Evolutionary conservation across 768 basidiomycete species (phyloP).

Genomic region (Mycena polygramma): DNA sequence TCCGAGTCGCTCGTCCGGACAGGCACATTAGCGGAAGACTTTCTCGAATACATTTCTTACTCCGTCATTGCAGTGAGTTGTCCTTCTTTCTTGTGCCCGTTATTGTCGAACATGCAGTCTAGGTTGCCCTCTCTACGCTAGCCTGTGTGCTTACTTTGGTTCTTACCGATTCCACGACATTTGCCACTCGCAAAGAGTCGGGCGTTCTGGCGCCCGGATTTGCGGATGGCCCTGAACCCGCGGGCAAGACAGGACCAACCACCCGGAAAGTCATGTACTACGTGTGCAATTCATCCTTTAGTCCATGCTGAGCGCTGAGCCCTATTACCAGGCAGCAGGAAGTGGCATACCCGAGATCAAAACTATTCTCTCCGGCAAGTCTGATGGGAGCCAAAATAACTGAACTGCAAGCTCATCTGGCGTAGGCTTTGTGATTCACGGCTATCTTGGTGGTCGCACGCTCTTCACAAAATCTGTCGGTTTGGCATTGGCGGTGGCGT

Average conservation of each 20-base stretch:
- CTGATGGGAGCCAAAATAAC: constrained; percentile 12
- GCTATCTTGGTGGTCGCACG: constrained; percentile 92
- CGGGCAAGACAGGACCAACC: constrained; percentile 36
- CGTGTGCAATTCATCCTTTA: constrained; percentile 56
- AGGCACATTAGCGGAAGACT: constrained; percentile 53
- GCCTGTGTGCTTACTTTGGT: constrained; percentile 88
- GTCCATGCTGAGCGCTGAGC: constrained; percentile 26
- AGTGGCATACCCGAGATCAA: constrained; percentile 98
- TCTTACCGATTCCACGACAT: constrained; percentile 90
- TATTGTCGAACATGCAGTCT: constrained; percentile 9
- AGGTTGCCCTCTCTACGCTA: constrained; percentile 80
- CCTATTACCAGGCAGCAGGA: constrained; percentile 79
- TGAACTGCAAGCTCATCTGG: constrained; percentile 25
- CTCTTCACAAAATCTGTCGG: constrained; percentile 93
- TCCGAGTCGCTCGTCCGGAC: constrained; percentile 62
- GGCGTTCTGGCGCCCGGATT: constrained; percentile 70
- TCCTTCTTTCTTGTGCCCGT: constrained; percentile 7
- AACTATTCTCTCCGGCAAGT: constrained; percentile 85
- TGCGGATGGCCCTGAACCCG: constrained; percentile 44
- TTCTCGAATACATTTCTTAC: constrained; percentile 78
- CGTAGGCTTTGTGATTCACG: constrained; percentile 94
- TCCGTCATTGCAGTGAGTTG: constrained; percentile 80
- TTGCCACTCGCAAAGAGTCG: constrained; percentile 90
- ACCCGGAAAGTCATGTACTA: constrained; percentile 87
- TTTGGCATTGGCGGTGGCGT: constrained; percentile 90